These are phyloP conservation scores for Stachybotrys chartarum DNA, from an alignment of 2,329 filamentous ascomycete species.

Conservation along the genomic window DNA sequence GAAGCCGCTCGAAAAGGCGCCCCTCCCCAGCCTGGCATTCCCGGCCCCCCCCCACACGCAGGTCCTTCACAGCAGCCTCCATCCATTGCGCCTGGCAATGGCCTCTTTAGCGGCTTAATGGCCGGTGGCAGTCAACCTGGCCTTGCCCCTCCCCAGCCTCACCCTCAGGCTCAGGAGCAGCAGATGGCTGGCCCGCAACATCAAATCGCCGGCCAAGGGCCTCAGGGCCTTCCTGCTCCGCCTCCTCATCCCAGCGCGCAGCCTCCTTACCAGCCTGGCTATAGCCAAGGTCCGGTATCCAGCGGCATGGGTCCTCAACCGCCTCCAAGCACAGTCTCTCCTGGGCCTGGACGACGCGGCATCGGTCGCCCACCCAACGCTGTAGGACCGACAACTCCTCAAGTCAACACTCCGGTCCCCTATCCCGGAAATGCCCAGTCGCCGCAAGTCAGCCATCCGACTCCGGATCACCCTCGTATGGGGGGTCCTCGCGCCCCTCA, in stretches of 20 bases:
- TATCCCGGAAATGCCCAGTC: slow-evolving; percentile 79
- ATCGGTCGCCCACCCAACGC: slow-evolving; percentile 58
- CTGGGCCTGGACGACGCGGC: slow-evolving; percentile 71
- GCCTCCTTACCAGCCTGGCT: slow-evolving; percentile 66
- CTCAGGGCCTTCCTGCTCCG: slow-evolving; percentile 55
- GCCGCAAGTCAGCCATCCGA: slow-evolving; percentile 81
- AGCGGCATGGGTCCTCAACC: slow-evolving; percentile 76
- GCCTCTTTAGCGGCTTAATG: slow-evolving; percentile 95
- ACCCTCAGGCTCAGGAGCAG: slow-evolving; percentile 63
- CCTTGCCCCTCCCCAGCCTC: slow-evolving; percentile 70
- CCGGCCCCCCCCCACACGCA: slow-evolving; percentile 65
- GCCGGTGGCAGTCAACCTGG: slow-evolving; percentile 78
- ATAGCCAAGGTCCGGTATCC: slow-evolving; percentile 50
- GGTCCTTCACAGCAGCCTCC: slow-evolving; percentile 80
- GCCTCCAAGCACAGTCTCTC: slow-evolving; percentile 78
- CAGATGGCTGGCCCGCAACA: slow-evolving; percentile 38
- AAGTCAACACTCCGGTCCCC: slow-evolving; percentile 81
- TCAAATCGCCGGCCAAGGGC: slow-evolving; percentile 62
- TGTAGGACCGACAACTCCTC: slow-evolving; percentile 73
- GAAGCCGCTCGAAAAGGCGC: slow-evolving; percentile 62
- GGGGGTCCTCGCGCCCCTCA: slow-evolving; percentile 41
- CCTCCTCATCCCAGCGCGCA: slow-evolving; percentile 57
- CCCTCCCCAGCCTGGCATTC: slow-evolving; percentile 47
- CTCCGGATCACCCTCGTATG: slow-evolving; percentile 55
- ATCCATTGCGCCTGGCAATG: slow-evolving; percentile 83